phyloP scores from a whole-genome alignment of 2,329 filamentous ascomycete species.

The Botrytis squamosa region DNA sequence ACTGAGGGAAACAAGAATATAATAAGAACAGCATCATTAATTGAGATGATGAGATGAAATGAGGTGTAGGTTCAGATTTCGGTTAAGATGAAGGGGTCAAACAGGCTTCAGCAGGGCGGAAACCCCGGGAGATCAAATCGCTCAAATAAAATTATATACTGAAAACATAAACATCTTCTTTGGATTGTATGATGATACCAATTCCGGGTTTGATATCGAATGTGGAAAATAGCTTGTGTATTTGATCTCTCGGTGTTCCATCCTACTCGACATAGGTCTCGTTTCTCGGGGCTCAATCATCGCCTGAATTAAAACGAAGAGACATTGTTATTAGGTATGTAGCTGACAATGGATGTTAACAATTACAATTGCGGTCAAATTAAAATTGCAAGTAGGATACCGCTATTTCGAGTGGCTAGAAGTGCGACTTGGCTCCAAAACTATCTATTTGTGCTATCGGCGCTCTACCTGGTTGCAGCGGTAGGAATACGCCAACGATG shows the following conservation, averaged over 20 bases:
- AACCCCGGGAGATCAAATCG: not conserved
- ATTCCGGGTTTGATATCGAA: not conserved
- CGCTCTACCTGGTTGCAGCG: not conserved
- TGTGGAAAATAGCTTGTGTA: not conserved
- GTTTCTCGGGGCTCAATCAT: not conserved
- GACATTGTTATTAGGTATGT: not conserved
- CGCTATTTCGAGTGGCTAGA: not conserved
- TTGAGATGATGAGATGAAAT: not conserved
- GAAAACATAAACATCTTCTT: not conserved
- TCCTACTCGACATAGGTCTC: not conserved
- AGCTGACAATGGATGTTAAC: not conserved
- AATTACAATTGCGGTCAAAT: not conserved
- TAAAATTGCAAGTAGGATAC: not conserved
- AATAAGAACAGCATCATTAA: not conserved
- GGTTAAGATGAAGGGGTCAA: slow-evolving; percentile 16
- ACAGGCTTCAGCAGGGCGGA: not conserved
- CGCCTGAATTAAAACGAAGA: not conserved
- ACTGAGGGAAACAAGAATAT: not conserved
- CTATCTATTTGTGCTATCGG: slow-evolving; percentile 1
- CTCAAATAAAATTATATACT: not conserved
- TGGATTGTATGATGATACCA: not conserved
- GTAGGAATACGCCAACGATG: not conserved
- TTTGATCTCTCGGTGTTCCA: not conserved
- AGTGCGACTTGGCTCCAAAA: slow-evolving; percentile 6
- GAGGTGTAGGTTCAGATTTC: not conserved